phyloP scores from a whole-genome alignment of 139 green algal species.

The Asterochloris erici region DNA sequence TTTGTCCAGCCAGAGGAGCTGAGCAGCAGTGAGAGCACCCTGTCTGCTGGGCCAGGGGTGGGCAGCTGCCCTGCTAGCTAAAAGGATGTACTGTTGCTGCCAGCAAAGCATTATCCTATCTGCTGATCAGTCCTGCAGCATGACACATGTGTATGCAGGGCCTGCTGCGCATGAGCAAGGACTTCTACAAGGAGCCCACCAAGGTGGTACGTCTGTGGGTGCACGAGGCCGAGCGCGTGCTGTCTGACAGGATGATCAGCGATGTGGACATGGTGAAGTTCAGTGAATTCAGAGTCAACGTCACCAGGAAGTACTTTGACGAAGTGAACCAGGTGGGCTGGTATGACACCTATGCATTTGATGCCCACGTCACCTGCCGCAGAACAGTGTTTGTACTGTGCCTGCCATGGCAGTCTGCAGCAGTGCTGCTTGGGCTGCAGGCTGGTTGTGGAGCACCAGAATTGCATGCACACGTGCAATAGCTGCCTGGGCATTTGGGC shows the following conservation, averaged over 20 bases:
- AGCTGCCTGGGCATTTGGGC: too few relatives aligned
- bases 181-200: slow-evolving; percentile 62
- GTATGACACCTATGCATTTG: background rate
- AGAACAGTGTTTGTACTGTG: too few relatives aligned
- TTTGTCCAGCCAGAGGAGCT: too few relatives aligned
- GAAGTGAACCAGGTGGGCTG: slow-evolving; percentile 33
- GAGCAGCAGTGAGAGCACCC: background rate
- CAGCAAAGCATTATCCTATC: background rate
- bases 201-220: slow-evolving; percentile 74
- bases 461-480: too few relatives aligned
- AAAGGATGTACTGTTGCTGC: background rate
- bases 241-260: slow-evolving; percentile 81
- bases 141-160: slow-evolving; percentile 38
- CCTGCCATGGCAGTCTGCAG: too few relatives aligned
- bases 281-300: slow-evolving; percentile 55
- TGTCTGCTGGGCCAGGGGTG: background rate
- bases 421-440: too few relatives aligned
- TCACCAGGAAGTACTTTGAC: slow-evolving; percentile 72
- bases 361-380: background rate
- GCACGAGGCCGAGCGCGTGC: slow-evolving; percentile 83
- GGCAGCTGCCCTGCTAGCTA: background rate
- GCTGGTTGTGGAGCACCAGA: too few relatives aligned
- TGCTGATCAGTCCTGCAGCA: background rate
- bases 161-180: slow-evolving; percentile 73
- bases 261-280: slow-evolving; percentile 75